Base-by-base conservation (phyloP, 768 basidiomycete species). In the Tulasnella sp. region DNA sequence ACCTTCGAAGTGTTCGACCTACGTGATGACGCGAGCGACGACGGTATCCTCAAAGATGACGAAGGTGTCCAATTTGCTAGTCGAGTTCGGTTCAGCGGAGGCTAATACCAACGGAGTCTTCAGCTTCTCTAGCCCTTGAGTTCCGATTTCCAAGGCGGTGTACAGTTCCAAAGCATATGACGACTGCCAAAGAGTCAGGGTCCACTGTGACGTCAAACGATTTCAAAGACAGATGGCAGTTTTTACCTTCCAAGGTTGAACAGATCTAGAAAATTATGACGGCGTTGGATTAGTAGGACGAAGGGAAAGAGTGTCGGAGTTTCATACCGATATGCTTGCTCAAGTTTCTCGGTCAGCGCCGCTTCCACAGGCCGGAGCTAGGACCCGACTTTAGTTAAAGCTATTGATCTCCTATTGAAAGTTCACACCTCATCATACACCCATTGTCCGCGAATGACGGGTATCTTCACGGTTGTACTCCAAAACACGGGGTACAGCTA, bases 401-500 rank as follows among this genome's bases (percentile, higher is more conserved):
- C 22, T 29, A 11, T 59, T 22, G 29, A 12, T 12, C 11, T 59
- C 29, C 52, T 26, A 12, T 59, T 26, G 35, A 3, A 2, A 17
- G 42, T 32, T 71, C 76, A 42, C 26, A 77, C 82, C 71, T 80
- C 79, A 42, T 78, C 78, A 47, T 80, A 78, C 75, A 82, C 81
- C 82, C 82, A 83, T 7, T 79, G 78, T 11, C 79, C 82, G 39
- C 82, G 73, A 22, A 80, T 74, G 2, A 83, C 81, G 3, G 78
- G 77, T 29, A 83, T 80, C 41, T 79, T 75, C 1, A 79, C 80
- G 16, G 79, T 80, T 71, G 80, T 79, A 44, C 77, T 77, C 82
- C 82, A 83, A 74, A 81, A 83, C 1, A 82, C 81, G 0, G 82
- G 81, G 71, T 78, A 77, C 22, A 83, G 77, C 59, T 79, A 35